Percentiles rank a stretch among this genome's conserved stretches.
Conservation (phyloP, 2,329 filamentous ascomycete genomes). For the Neospermospora avenae region DNA sequence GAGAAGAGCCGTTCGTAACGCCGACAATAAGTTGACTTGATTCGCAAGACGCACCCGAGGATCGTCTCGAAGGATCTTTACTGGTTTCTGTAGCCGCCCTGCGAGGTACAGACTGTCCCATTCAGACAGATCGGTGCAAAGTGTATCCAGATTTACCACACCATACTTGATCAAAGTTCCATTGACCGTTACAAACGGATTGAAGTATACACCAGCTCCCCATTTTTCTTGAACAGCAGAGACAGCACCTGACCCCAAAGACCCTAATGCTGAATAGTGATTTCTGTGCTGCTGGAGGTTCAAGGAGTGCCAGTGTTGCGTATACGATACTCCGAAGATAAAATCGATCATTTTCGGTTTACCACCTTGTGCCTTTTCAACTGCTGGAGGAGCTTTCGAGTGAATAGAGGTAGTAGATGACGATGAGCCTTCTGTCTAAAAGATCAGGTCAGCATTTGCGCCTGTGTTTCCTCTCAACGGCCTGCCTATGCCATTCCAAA, state of each 20-base stretch:
- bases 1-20: slow-evolving; percentile 82
- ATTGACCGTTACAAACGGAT: slow-evolving; percentile 91
- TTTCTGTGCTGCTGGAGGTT: slow-evolving; percentile 85
- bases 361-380: slow-evolving; percentile 81
- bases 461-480: no score
- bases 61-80: slow-evolving; percentile 95
- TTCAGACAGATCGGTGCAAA: slow-evolving; percentile 79
- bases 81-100: slow-evolving; percentile 91
- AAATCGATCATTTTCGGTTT: slow-evolving; percentile 98
- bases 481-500: no score
- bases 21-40: slow-evolving; percentile 91
- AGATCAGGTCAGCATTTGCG: neutral
- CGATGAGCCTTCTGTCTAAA: slow-evolving; percentile 39
- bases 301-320: slow-evolving; percentile 94
- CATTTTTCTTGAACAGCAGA: slow-evolving; percentile 81
- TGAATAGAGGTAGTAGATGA: slow-evolving; percentile 64
- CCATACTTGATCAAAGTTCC: slow-evolving; percentile 97
- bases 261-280: slow-evolving; percentile 86
- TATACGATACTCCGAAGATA: slow-evolving; percentile 91
- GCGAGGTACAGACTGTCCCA: slow-evolving; percentile 98
- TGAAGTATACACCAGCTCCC: slow-evolving; percentile 96
- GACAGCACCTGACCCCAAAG: slow-evolving; percentile 79
- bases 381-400: slow-evolving; percentile 74
- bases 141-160: slow-evolving; percentile 88
- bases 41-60: slow-evolving; percentile 89